phyloP scores from a whole-genome alignment of 2,329 filamentous ascomycete genomes.

The Botrytis cinerea region DNA sequence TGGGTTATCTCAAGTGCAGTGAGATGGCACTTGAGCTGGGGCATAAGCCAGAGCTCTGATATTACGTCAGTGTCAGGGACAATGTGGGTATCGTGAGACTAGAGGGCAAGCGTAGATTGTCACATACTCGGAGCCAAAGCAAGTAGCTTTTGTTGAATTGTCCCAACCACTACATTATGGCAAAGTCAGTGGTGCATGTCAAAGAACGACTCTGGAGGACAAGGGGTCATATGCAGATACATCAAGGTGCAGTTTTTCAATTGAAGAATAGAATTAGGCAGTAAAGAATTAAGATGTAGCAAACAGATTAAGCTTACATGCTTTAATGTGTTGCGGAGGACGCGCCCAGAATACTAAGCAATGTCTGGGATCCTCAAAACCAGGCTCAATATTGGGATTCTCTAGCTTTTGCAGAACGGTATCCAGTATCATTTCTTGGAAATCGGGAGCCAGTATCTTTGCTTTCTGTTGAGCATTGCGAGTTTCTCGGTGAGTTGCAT shows the following conservation, averaged over 20 bases:
- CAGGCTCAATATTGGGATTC: slow-evolving; percentile 62
- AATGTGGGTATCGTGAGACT: not conserved
- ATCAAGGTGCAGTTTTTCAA: not conserved
- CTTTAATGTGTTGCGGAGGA: slow-evolving; percentile 70
- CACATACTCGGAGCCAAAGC: slow-evolving; percentile 68
- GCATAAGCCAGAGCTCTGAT: slow-evolving; percentile 84
- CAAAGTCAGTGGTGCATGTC: not conserved
- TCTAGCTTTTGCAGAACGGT: slow-evolving; percentile 71
- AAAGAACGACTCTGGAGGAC: not conserved
- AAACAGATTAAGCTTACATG: slow-evolving; percentile 36
- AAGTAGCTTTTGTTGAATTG: slow-evolving; percentile 67
- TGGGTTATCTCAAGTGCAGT: slow-evolving; percentile 85
- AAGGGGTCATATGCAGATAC: not conserved
- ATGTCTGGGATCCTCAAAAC: slow-evolving; percentile 73
- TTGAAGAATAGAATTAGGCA: not conserved
- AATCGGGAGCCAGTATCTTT: slow-evolving; percentile 69
- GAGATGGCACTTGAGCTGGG: slow-evolving; percentile 74
- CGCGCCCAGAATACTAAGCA: slow-evolving; percentile 89
- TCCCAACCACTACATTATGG: slow-evolving; percentile 55
- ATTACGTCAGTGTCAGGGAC: not conserved
- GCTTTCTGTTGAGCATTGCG: slow-evolving; percentile 75
- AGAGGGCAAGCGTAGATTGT: not conserved
- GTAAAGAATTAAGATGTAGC: not conserved
- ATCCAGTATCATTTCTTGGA: slow-evolving; percentile 73
- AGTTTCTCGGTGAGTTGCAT: slow-evolving; percentile 70